A percentile compares a stretch with the other conserved stretches of the same genome.
Evolutionary conservation across 371 early-diverging fungal genomes (phyloP).

Genomic region (Apophysomyces sp.): DNA sequence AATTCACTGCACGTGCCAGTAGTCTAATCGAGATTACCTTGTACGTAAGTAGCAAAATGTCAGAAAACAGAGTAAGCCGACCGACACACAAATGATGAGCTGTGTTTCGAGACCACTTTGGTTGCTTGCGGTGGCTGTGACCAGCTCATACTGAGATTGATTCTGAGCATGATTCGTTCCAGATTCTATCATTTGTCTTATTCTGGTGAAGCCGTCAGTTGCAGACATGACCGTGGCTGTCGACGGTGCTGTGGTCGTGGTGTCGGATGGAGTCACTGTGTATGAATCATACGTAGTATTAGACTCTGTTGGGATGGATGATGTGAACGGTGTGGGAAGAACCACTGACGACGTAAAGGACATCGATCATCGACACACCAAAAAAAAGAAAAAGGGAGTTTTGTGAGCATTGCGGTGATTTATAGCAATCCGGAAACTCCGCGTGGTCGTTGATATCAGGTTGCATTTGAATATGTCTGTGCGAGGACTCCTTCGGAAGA

Average conservation of each 20-base stretch:
- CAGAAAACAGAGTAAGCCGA: slow-evolving; percentile 46
- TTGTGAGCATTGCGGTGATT: not conserved
- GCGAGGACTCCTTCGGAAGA: not conserved
- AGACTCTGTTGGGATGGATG: not conserved
- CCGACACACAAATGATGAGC: slow-evolving; percentile 35
- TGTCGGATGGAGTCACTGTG: not conserved
- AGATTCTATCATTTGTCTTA: no score
- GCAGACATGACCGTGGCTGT: not conserved
- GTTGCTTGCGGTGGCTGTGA: slow-evolving; percentile 8
- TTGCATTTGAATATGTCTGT: not conserved
- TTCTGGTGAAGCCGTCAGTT: not conserved
- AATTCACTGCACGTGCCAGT: not conserved
- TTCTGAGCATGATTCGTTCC: no score
- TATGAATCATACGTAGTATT: not conserved
- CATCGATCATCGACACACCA: not conserved
- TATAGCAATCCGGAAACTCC: not conserved
- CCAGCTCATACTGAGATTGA: not conserved
- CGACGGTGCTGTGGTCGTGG: not conserved
- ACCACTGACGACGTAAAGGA: not conserved
- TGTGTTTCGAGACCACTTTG: slow-evolving; percentile 39
- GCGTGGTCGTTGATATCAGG: not conserved
- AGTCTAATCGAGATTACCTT: slow-evolving; percentile 21
- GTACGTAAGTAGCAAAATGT: slow-evolving; percentile 55
- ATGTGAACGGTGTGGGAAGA: not conserved
- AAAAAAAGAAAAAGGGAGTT: not conserved